Percentiles rank a stretch among this genome's conserved stretches.
Evolutionary conservation across 2,329 filamentous ascomycete genomes (phyloP).

Genomic region (Colletotrichum tamarilloi): DNA sequence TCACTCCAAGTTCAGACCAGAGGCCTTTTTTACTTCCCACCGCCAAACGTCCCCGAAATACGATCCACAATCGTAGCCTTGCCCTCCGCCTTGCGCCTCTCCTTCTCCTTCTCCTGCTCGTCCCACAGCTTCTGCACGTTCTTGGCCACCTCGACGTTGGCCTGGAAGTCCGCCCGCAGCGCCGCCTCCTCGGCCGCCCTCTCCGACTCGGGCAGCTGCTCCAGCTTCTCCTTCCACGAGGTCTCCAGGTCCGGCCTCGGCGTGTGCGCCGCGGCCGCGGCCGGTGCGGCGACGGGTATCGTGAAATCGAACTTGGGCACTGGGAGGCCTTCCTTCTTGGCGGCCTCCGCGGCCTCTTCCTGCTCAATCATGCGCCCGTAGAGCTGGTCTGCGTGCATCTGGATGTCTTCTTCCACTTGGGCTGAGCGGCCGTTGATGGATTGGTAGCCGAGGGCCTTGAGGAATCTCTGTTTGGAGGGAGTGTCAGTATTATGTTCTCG

Average conservation of each 20-base stretch:
- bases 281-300: conserved; percentile 61
- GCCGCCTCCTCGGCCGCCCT: conserved; percentile 72
- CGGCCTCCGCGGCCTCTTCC: conserved; percentile 78
- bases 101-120: conserved; percentile 64
- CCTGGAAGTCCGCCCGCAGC: conserved; percentile 70
- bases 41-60: conserved; percentile 46
- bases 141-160: conserved; percentile 69
- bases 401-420: conserved; percentile 85
- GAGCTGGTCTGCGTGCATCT: conserved; percentile 93
- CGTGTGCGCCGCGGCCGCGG: conserved; percentile 29
- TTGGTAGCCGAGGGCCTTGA: conserved; percentile 91
- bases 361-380: conserved; percentile 89
- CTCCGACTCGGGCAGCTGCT: conserved; percentile 68
- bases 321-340: conserved; percentile 69
- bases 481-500: background rate
- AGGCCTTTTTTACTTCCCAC: conserved; percentile 3
- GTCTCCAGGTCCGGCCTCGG: conserved; percentile 60
- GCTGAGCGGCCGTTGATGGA: conserved; percentile 71
- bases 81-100: conserved; percentile 67
- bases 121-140: conserved; percentile 66
- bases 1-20: background rate
- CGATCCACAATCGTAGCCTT: conserved; percentile 57
- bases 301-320: conserved; percentile 70
- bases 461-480: conserved; percentile 71
- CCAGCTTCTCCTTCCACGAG: conserved; percentile 64